A percentile compares a stretch with the other conserved stretches of the same genome.
Conservation (phyloP, 106 monocot genomes). For the Dendrobium nobile region DNA sequence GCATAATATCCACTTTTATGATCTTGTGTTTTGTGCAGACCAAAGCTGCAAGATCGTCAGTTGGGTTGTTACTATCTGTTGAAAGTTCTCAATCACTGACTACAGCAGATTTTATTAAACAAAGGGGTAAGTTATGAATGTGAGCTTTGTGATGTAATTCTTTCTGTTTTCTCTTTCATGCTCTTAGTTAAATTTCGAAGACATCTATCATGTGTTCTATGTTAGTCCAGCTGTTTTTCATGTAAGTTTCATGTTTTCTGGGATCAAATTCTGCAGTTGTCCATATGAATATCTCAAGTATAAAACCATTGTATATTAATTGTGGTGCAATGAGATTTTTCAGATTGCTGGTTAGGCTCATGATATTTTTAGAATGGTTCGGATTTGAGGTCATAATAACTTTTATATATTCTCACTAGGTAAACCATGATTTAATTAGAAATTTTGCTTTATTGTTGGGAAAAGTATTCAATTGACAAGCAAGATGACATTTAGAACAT, state of each 20-base stretch:
- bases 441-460: not conserved
- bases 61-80: slow-evolving; percentile 57
- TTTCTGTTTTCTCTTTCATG: not conserved
- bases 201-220: not conserved
- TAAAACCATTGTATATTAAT: not conserved
- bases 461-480: not conserved
- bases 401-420: not conserved
- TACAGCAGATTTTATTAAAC: slow-evolving; percentile 53
- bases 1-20: not conserved
- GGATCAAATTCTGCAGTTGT: not conserved
- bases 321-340: not conserved
- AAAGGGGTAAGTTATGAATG: slow-evolving; percentile 51
- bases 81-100: slow-evolving; percentile 73
- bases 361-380: not conserved
- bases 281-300: not conserved
- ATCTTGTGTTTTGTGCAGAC: slow-evolving; percentile 38
- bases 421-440: not conserved
- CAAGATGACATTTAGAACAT: not conserved
- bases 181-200: not conserved
- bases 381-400: not conserved
- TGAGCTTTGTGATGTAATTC: not conserved
- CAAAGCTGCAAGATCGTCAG: slow-evolving; percentile 74
- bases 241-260: not conserved
- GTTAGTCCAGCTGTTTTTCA: not conserved
- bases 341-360: not conserved